Evolutionary conservation across 2,329 filamentous ascomycete genomes (phyloP).

Genomic region (Fusarium proliferatum): DNA sequence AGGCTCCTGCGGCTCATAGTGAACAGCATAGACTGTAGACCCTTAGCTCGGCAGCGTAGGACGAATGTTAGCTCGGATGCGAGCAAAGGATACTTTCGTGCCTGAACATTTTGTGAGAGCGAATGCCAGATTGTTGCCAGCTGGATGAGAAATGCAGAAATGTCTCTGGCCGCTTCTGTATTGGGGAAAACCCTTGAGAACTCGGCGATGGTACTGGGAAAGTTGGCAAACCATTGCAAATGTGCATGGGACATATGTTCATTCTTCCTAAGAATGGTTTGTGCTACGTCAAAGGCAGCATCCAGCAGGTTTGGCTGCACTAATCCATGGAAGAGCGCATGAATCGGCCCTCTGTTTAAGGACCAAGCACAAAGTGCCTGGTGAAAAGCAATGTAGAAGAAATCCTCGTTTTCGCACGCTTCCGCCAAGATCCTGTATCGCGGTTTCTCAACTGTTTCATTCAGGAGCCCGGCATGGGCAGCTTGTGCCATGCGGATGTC

Average conservation of each 20-base stretch:
- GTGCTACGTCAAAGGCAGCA: constrained; percentile 36
- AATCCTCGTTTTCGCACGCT: constrained; percentile 67
- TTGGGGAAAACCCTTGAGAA: constrained; percentile 14
- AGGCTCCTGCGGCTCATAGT: constrained; percentile 45
- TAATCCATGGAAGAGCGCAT: constrained; percentile 37
- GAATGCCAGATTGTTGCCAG: constrained; percentile 40
- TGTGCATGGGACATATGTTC: constrained; percentile 36
- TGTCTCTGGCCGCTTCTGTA: constrained; percentile 3
- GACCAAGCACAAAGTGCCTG: constrained; percentile 72
- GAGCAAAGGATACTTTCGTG: constrained; percentile 45
- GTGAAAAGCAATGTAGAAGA: constrained; percentile 73
- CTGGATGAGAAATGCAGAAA: constrained; percentile 40
- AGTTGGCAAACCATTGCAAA: constrained; percentile 47
- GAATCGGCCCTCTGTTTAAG: constrained; percentile 49
- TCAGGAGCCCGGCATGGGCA: constrained; percentile 26
- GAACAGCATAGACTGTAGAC: constrained; percentile 46
- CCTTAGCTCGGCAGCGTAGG: constrained; percentile 44
- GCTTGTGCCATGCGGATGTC: constrained; percentile 38
- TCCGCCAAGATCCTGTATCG: constrained; percentile 66
- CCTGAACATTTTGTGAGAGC: constrained; percentile 13
- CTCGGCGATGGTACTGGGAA: constrained; percentile 35
- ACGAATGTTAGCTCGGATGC: constrained; percentile 38
- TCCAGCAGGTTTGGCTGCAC: constrained; percentile 28
- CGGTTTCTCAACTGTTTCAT: constrained; percentile 54
- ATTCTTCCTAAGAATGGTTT: constrained; percentile 39